Base-by-base conservation (phyloP, 768 basidiomycete genomes). In the Boletus edulis region DNA sequence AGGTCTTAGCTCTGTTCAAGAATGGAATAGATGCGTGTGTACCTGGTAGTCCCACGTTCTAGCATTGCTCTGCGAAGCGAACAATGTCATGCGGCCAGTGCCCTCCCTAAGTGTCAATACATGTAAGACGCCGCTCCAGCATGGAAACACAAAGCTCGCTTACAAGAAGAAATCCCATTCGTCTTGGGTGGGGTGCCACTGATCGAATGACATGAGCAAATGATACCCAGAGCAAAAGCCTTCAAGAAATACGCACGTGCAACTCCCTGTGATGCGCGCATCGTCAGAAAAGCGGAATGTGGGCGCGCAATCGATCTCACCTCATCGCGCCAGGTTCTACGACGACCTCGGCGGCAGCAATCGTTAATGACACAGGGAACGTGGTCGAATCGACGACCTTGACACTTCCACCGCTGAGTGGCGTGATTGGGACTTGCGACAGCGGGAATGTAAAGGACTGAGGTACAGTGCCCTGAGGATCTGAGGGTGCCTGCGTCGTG, bases 101-200 rank as follows among this genome's bases (percentile, higher is more conserved):
- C 84, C 85, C 65, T 79, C 76, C 38, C 82, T 86, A 55, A 11
- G 17, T 14, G 34, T 14, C 34, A 17, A 27, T 24, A 29, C 50
- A 56, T 35, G 46, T 54, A 29, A 43, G 41, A 46, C 5, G 38
- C 14, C 10, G 9, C 29, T 29, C 39, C 5, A 39, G 9, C 8
- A 9, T n/a, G 13, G 12, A 29, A 32, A 32, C 35, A 5, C 2
- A 12, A 31, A 2, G 18, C 12, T 47, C 51, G n/a, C 74, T 52
- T 64, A 82, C 83, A 85, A 51, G 77, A 77, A 82, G 66, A 76
- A 82, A 46, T 71, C 75, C 85, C 85, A 86, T 69, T 86, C 85
- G 55, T 85, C 82, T 61, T 83, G 74, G 12, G 81, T 82, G 8
- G 86, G 86, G 59, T 87, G 86, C 86, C 86, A 87, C 85, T 85